phyloP scores from a whole-genome alignment of 129 eudicot species.

The Oenanthe sinensis region DNA sequence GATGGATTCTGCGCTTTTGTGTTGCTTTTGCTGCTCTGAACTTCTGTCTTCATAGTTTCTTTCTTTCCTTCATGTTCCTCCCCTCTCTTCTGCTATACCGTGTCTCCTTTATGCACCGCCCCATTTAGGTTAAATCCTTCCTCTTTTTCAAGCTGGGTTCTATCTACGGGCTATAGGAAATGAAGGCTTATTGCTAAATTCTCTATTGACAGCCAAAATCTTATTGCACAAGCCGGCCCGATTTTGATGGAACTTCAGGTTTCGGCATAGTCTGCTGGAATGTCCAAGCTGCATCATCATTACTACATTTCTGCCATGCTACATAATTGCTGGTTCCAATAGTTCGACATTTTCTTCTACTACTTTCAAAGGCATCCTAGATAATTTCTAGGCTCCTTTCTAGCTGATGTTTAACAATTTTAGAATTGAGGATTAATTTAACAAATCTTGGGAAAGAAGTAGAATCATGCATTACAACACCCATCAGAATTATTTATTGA shows the following conservation, averaged over 20 bases:
- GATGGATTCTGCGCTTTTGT: background rate
- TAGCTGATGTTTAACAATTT: background rate
- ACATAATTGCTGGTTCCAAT: background rate
- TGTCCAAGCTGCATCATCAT: background rate
- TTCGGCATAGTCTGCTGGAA: background rate
- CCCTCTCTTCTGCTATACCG: background rate
- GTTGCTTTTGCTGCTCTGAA: background rate
- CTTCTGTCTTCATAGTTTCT: background rate
- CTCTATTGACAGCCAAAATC: background rate
- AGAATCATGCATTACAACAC: background rate
- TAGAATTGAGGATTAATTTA: background rate
- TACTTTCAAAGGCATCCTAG: background rate
- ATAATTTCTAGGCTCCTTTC: background rate
- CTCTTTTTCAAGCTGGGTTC: background rate
- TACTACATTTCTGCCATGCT: background rate
- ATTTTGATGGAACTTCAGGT: background rate
- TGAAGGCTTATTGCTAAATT: no score
- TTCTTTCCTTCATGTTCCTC: background rate
- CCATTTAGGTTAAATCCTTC: background rate
- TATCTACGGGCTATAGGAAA: background rate
- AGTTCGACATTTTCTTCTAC: background rate
- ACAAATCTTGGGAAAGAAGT: background rate
- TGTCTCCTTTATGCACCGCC: background rate
- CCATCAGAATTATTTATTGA: background rate
- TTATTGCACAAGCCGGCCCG: background rate